Percentiles rank a stretch among this genome's conserved stretches.
Conservation (phyloP, 2,329 filamentous ascomycete genomes). For the Botrytis medusae region DNA sequence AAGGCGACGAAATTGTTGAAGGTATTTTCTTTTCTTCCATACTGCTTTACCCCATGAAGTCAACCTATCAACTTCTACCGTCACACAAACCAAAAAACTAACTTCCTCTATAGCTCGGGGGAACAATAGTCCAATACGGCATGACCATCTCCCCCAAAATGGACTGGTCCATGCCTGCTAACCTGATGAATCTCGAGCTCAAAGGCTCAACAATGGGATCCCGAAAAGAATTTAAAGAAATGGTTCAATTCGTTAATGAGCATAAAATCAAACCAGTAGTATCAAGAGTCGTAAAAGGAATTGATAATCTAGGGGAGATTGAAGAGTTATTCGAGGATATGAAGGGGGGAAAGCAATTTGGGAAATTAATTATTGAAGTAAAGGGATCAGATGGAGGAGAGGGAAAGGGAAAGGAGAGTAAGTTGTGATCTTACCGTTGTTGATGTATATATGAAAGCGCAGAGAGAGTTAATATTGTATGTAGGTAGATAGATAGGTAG, state of each 20-base stretch:
- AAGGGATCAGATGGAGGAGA: constrained; percentile 31
- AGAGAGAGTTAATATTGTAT: background rate
- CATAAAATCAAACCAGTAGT: constrained; percentile 76
- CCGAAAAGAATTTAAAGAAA: constrained; percentile 82
- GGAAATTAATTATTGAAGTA: constrained; percentile 83
- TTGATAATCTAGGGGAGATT: constrained; percentile 76
- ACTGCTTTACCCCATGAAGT: background rate
- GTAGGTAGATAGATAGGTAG: background rate
- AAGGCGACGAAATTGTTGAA: constrained; percentile 69
- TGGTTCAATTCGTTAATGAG: constrained; percentile 77
- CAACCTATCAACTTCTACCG: background rate
- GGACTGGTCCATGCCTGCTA: constrained; percentile 80
- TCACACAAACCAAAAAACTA: background rate
- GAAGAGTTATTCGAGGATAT: constrained; percentile 85
- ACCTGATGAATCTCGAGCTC: constrained; percentile 85
- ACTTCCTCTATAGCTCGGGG: constrained; percentile 56
- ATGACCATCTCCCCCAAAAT: constrained; percentile 88
- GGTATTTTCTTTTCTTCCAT: constrained; percentile 39
- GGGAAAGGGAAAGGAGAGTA: background rate
- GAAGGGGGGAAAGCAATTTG: constrained; percentile 82
- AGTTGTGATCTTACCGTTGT: background rate
- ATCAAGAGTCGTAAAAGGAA: constrained; percentile 68
- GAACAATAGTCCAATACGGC: constrained; percentile 82
- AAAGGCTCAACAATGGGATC: constrained; percentile 90
- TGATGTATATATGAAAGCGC: background rate